Evolutionary conservation across 768 basidiomycete genomes (phyloP).

Genomic region (Mrakia blollopis): DNA sequence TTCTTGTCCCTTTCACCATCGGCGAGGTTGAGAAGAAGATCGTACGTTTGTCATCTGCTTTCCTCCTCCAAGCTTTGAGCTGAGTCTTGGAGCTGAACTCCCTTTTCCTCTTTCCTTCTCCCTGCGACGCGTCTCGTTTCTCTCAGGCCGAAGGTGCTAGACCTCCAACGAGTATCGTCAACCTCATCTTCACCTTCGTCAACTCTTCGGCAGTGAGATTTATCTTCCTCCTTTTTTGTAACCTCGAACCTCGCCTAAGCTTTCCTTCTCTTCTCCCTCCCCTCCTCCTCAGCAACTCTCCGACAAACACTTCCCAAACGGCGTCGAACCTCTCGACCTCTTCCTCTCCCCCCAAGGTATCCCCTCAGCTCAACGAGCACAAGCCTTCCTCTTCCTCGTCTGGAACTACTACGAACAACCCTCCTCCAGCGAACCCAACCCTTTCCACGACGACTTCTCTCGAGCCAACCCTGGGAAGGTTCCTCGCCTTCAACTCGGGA

Average conservation of each 20-base stretch:
- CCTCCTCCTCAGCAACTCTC: conserved; percentile 36
- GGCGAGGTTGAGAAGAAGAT: conserved; percentile 55
- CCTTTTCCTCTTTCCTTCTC: conserved; percentile 22
- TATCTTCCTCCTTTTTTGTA: neutral
- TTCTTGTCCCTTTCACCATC: conserved; percentile 54
- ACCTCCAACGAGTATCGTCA: conserved; percentile 71
- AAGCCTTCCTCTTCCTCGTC: conserved; percentile 75
- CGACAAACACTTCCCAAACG: conserved; percentile 65
- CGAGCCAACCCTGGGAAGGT: conserved; percentile 54
- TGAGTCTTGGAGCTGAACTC: conserved; percentile 45
- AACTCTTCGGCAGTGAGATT: conserved; percentile 62
- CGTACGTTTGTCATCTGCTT: conserved; percentile 48
- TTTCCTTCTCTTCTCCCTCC: no score
- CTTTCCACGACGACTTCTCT: conserved; percentile 67
- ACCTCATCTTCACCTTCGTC: conserved; percentile 67
- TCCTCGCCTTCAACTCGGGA: conserved; percentile 63
- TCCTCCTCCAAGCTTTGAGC: neutral
- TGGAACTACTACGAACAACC: conserved; percentile 73
- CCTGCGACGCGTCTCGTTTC: neutral
- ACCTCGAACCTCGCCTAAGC: neutral
- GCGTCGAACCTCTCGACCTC: conserved; percentile 62
- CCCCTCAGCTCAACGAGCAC: conserved; percentile 66
- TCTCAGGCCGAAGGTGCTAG: conserved; percentile 45
- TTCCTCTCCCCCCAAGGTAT: conserved; percentile 67
- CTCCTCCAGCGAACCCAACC: conserved; percentile 51